phyloP scores from a whole-genome alignment of 108 stramenopile genomes.

The Skeletonema marinoi region DNA sequence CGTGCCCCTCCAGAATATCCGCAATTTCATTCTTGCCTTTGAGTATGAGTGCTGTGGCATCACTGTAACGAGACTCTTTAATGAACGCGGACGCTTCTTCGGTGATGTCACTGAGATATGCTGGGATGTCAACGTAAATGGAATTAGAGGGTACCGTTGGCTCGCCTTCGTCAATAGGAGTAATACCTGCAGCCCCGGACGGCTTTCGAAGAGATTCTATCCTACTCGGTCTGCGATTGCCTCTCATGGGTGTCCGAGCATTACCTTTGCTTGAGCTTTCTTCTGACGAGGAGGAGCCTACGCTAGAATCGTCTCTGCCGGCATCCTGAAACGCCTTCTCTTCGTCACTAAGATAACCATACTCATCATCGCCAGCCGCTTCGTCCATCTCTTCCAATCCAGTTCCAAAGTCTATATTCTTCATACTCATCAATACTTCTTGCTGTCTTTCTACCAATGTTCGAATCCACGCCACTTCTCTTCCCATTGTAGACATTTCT shows the following conservation, averaged over 20 bases:
- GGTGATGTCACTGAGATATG: conserved; percentile 70
- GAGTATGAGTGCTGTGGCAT: conserved; percentile 77
- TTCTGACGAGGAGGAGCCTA: conserved; percentile 44
- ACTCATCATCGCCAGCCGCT: conserved; percentile 33
- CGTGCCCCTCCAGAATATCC: conserved; percentile 51
- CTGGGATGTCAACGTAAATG: conserved; percentile 67
- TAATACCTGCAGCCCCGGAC: not conserved
- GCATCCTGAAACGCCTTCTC: conserved; percentile 33
- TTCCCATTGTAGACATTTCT: conserved; percentile 90
- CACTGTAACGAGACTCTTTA: conserved; percentile 81
- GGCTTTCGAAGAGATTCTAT: conserved; percentile 19
- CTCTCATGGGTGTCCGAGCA: conserved; percentile 34
- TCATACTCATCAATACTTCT: conserved; percentile 82
- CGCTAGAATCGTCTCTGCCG: conserved; percentile 25
- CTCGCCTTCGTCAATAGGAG: conserved; percentile 21
- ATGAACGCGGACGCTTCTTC: conserved; percentile 83
- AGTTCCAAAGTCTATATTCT: conserved; percentile 77
- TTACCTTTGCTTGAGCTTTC: conserved; percentile 16
- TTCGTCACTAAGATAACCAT: conserved; percentile 37
- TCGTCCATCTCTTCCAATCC: conserved; percentile 56
- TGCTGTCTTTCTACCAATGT: conserved; percentile 74
- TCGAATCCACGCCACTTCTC: conserved; percentile 73
- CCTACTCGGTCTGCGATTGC: conserved; percentile 9
- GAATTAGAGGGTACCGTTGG: conserved; percentile 4
- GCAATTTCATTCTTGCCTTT: conserved; percentile 75